Percentiles rank a stretch among this genome's conserved stretches.
phyloP scores from a whole-genome alignment of 164 flowering plant genomes.

The Magnolia officinalis region DNA sequence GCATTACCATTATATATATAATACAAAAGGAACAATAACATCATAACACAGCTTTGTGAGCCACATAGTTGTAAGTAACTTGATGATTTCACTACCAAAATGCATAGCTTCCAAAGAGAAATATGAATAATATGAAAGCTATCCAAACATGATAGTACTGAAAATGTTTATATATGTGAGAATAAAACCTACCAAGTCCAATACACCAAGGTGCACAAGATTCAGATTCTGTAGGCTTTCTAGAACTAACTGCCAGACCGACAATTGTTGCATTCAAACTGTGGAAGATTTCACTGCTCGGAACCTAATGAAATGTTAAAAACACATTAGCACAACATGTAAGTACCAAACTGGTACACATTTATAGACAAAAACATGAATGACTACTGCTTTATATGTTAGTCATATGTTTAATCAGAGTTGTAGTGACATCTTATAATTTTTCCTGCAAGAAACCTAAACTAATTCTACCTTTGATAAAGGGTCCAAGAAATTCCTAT shows the following conservation, averaged over 20 bases:
- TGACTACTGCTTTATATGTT: not conserved
- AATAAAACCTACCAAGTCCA: constrained; percentile 67
- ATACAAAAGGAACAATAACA: too few species aligned
- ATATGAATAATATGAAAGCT: too few species aligned
- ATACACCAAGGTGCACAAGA: constrained; percentile 48
- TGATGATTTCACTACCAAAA: too few species aligned
- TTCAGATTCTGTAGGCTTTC: constrained; percentile 32
- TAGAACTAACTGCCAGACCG: constrained; percentile 67
- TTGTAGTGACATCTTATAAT: not conserved
- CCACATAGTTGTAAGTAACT: too few species aligned
- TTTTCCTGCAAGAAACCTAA: not conserved
- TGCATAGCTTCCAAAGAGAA: too few species aligned
- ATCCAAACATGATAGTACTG: too few species aligned
- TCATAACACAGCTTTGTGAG: too few species aligned
- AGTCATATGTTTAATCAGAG: not conserved
- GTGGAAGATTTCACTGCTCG: constrained; percentile 56
- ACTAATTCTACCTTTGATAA: not conserved
- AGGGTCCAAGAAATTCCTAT: not conserved
- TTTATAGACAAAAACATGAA: not conserved
- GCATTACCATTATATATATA: too few species aligned
- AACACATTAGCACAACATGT: not conserved
- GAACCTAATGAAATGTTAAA: constrained; percentile 42
- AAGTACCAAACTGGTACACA: not conserved
- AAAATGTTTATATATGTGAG: not conserved
- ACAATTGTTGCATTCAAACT: constrained; percentile 89